phyloP scores from a whole-genome alignment of 306 rosid species.

The Abrus pulchellus region DNA sequence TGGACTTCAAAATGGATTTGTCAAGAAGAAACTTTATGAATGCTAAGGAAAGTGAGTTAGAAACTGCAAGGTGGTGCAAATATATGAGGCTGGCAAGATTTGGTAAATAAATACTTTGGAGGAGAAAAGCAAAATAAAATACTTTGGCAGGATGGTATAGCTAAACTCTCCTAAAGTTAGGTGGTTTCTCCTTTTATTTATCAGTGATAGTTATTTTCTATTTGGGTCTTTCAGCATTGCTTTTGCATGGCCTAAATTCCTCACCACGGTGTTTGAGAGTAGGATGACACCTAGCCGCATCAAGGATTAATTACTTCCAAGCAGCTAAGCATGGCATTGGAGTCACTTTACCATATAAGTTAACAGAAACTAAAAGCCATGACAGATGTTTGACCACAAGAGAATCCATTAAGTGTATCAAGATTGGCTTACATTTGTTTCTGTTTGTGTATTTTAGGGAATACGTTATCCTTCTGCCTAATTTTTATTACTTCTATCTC shows the following conservation, averaged over 20 bases:
- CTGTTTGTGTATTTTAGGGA: slow-evolving; percentile 1
- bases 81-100: slow-evolving; percentile 1
- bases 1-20: slow-evolving; percentile 33
- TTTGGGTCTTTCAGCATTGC: neutral
- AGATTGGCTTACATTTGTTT: neutral
- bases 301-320: slow-evolving; percentile 14
- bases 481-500: slow-evolving; percentile 15
- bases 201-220: neutral
- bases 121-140: slow-evolving; percentile 1
- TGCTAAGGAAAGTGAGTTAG: slow-evolving; percentile 4
- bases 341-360: neutral
- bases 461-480: slow-evolving; percentile 17
- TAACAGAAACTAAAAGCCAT: slow-evolving; percentile 2
- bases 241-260: slow-evolving; percentile 3
- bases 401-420: neutral
- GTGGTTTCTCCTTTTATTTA: slow-evolving; percentile 7
- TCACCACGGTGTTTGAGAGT: neutral
- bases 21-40: slow-evolving; percentile 3
- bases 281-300: slow-evolving; percentile 14
- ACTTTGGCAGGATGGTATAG: slow-evolving; percentile 13
- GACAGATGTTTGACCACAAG: slow-evolving; percentile 5
- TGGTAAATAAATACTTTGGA: neutral
- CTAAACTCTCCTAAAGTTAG: slow-evolving; percentile 13
- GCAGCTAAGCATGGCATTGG: neutral
- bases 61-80: slow-evolving; percentile 14